Percentiles rank a stretch among this genome's conserved stretches.
These are phyloP conservation scores for Nicotiana obtusifolia DNA, from an alignment of 257 asterid species.

Conservation along the genomic window DNA sequence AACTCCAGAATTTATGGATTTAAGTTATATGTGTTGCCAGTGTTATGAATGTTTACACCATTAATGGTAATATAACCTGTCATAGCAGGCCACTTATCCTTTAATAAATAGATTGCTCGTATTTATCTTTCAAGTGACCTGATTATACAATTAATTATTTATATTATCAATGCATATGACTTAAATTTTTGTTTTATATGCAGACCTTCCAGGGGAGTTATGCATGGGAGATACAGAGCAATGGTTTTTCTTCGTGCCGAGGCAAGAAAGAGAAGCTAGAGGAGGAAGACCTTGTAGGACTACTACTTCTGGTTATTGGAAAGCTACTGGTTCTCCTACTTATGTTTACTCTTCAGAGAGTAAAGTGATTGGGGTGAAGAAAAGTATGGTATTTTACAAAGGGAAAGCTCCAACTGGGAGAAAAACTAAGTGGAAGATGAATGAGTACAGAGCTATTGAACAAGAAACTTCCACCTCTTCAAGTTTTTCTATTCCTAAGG, in stretches of 20 bases:
- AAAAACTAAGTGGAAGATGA: conserved; percentile 78
- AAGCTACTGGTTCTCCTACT: conserved; percentile 78
- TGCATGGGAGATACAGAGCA: conserved; percentile 68
- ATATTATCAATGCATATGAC: background rate
- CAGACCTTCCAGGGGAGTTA: conserved; percentile 56
- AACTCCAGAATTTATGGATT: too few relatives aligned
- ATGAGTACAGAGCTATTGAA: conserved; percentile 65
- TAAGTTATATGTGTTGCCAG: too few relatives aligned
- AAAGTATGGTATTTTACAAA: conserved; percentile 67
- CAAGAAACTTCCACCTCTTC: conserved; percentile 26
- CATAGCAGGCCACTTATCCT: too few relatives aligned
- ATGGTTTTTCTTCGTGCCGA: conserved; percentile 74
- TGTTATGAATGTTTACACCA: too few relatives aligned
- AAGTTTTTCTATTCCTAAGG: conserved; percentile 37
- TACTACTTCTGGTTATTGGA: conserved; percentile 73
- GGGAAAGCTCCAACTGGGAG: conserved; percentile 73
- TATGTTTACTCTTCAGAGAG: conserved; percentile 54
- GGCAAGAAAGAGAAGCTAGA: conserved; percentile 59
- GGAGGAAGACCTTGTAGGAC: conserved; percentile 73
- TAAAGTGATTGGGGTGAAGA: conserved; percentile 63
- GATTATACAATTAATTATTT: background rate
- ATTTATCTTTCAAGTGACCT: background rate
- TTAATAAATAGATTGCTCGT: too few relatives aligned
- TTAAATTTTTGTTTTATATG: background rate
- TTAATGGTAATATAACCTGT: too few relatives aligned